Conservation (phyloP, 2,329 filamentous ascomycete genomes). For the Xylaria sp. region DNA sequence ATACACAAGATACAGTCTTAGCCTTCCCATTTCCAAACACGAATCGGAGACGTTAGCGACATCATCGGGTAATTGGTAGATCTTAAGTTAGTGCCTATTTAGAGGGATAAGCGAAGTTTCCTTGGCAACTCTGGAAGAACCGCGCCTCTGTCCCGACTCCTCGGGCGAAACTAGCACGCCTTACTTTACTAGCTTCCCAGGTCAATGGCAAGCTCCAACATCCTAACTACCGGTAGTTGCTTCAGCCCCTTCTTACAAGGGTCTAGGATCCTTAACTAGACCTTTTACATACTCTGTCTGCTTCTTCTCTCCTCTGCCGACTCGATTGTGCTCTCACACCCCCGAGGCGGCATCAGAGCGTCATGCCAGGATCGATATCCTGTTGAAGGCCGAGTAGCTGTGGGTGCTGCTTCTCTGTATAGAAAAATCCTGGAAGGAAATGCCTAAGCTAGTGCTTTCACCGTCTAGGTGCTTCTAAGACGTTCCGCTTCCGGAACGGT, state of each 20-base stretch:
- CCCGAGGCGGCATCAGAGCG: background rate
- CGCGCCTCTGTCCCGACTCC: conserved; percentile 8
- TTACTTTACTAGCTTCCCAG: background rate
- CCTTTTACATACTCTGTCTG: too few species aligned
- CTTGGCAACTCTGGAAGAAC: conserved; percentile 22
- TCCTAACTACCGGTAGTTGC: background rate
- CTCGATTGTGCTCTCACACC: conserved; percentile 21
- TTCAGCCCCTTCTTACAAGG: background rate
- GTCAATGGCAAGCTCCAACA: background rate
- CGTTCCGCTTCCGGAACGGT: background rate
- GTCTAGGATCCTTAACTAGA: background rate
- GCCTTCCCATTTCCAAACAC: background rate
- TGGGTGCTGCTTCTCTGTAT: background rate
- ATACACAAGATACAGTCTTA: too few species aligned
- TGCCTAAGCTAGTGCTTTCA: background rate
- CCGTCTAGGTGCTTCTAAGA: background rate
- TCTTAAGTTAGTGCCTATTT: background rate
- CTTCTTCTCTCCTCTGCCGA: conserved; percentile 1
- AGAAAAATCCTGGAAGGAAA: conserved; percentile 14
- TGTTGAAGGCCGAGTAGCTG: conserved; percentile 5
- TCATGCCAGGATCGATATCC: conserved; percentile 13
- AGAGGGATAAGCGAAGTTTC: background rate
- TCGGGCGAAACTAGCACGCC: background rate
- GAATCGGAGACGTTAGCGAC: conserved; percentile 30
- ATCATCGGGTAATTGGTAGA: background rate